Percentiles rank a stretch among this genome's conserved stretches.
phyloP scores from a whole-genome alignment of 352 stramenopile genomes.

The Phytophthora sansomeana region DNA sequence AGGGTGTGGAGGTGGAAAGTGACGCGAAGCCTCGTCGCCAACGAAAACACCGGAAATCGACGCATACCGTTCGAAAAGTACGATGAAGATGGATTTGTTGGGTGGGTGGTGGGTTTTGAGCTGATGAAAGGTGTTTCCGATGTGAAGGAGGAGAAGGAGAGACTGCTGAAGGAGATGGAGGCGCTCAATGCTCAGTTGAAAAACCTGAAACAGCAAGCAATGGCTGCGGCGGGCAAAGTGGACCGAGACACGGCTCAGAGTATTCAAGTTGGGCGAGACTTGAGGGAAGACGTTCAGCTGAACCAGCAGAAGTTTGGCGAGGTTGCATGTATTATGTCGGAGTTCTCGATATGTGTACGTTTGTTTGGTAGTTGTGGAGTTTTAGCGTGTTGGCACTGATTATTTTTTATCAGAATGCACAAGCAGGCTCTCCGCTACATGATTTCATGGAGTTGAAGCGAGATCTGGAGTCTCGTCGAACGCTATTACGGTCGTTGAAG shows the following conservation, averaged over 20 bases:
- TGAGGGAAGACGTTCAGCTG: conserved; percentile 37
- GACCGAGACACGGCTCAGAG: conserved; percentile 18
- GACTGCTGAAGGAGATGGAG: conserved; percentile 36
- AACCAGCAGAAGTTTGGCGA: conserved; percentile 42
- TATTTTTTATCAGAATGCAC: conserved; percentile 15
- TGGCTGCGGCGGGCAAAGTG: conserved; percentile 20
- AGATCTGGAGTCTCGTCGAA: conserved; percentile 21
- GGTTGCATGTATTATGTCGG: conserved; percentile 39
- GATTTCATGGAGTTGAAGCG: conserved; percentile 21
- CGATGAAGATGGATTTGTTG: neutral
- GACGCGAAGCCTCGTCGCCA: conserved; percentile 1
- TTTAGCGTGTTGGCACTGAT: neutral
- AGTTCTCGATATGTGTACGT: conserved; percentile 36
- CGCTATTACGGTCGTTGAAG: conserved; percentile 29
- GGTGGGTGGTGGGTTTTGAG: neutral
- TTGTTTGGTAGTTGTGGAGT: neutral
- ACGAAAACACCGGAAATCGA: conserved; percentile 38
- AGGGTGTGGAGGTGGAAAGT: neutral
- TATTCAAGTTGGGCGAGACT: conserved; percentile 21
- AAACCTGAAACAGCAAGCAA: conserved; percentile 35
- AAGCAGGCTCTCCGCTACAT: conserved; percentile 28
- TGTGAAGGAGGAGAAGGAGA: conserved; percentile 43
- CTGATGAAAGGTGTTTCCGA: neutral
- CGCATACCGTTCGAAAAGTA: conserved; percentile 32
- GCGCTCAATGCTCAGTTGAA: conserved; percentile 32